Conservation (phyloP, 495 filamentous ascomycete species). For the Penicillium manginii region DNA sequence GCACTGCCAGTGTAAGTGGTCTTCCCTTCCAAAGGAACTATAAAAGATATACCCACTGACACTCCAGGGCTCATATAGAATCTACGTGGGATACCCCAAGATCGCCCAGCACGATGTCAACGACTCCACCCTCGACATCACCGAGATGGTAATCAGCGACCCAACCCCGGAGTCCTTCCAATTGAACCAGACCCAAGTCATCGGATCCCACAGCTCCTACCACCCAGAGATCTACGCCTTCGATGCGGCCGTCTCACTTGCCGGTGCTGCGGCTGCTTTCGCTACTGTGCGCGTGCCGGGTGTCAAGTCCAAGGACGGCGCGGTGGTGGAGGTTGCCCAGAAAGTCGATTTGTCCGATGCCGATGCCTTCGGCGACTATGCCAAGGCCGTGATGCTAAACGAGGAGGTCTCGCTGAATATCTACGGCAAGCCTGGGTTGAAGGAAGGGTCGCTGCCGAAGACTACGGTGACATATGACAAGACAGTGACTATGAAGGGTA, state of each 20-base stretch:
- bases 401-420: constrained; percentile 63
- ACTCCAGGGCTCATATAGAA: too few relatives aligned
- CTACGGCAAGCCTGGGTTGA: constrained; percentile 58
- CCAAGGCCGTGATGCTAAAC: constrained; percentile 54
- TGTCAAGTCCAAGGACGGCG: constrained; percentile 59
- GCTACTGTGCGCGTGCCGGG: constrained; percentile 59
- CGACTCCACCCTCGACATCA: constrained; percentile 63
- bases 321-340: constrained; percentile 56
- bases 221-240: constrained; percentile 62
- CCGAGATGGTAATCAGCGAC: constrained; percentile 59
- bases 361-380: constrained; percentile 60
- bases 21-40: too few relatives aligned
- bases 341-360: constrained; percentile 54
- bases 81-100: constrained; percentile 73
- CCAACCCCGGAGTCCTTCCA: constrained; percentile 60
- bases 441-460: constrained; percentile 53
- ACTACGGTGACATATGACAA: constrained; percentile 59
- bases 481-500: constrained; percentile 60
- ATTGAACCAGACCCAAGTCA: constrained; percentile 54
- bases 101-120: constrained; percentile 73
- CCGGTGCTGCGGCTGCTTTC: constrained; percentile 56
- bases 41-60: too few relatives aligned
- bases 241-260: constrained; percentile 54
- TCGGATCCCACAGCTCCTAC: constrained; percentile 50
- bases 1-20: constrained; percentile 63